phyloP scores from a whole-genome alignment of 2,329 filamentous ascomycete genomes.

The Cercospora zeina region DNA sequence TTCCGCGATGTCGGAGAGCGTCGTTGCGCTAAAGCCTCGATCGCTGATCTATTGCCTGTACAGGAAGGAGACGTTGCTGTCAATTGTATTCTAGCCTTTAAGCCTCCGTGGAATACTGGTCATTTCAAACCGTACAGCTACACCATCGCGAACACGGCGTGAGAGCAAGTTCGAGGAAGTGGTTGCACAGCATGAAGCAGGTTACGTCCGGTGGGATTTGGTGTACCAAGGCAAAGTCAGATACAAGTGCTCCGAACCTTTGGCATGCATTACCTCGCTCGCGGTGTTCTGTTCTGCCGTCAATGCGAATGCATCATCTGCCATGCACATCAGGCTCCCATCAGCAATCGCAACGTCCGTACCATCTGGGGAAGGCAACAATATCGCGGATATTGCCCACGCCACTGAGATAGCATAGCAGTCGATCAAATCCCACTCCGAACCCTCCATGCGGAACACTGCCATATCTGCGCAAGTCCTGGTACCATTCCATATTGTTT shows the following conservation, averaged over 20 bases:
- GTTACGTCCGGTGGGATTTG: not conserved
- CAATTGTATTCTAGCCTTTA: not conserved
- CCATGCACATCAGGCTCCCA: not conserved
- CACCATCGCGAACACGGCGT: not conserved
- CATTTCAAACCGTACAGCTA: not conserved
- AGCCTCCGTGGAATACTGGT: not conserved
- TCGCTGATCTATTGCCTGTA: constrained; percentile 15
- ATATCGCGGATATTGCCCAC: constrained; percentile 81
- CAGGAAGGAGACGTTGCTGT: not conserved
- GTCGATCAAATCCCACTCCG: constrained; percentile 83
- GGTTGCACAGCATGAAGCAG: not conserved
- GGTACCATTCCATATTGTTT: constrained; percentile 71
- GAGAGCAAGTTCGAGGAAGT: not conserved
- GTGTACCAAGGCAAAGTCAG: not conserved
- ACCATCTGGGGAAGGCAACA: constrained; percentile 78
- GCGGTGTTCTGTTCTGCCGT: not conserved
- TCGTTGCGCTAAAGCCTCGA: not conserved
- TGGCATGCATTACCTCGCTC: not conserved
- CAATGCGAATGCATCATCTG: not conserved
- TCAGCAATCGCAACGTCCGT: constrained; percentile 48
- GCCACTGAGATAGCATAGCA: constrained; percentile 79
- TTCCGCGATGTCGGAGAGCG: constrained; percentile 13
- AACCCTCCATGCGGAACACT: constrained; percentile 89
- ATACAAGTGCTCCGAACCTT: not conserved
- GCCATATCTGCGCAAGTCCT: constrained; percentile 86